A percentile compares a stretch with the other conserved stretches of the same genome.
phyloP scores from a whole-genome alignment of 2,329 filamentous ascomycete genomes.

The Aspergillus hortae region DNA sequence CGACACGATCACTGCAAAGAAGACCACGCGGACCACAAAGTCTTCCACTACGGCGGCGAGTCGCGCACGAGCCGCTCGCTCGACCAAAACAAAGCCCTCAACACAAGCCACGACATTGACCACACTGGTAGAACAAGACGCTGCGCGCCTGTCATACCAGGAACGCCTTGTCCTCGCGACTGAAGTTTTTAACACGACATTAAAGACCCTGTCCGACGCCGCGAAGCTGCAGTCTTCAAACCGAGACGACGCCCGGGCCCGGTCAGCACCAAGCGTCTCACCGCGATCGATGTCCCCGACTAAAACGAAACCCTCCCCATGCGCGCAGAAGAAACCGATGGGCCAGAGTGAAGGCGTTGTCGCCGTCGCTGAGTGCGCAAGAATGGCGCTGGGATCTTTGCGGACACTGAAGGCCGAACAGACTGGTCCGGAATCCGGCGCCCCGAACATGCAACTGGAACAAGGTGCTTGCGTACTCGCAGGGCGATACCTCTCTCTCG shows the following conservation, averaged over 20 bases:
- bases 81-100: constrained; percentile 22
- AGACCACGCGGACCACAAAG: constrained; percentile 23
- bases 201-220: constrained; percentile 42
- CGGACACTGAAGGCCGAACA: constrained; percentile 32
- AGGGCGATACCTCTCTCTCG: constrained; percentile 39
- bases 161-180: constrained; percentile 43
- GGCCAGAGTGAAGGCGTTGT: constrained; percentile 22
- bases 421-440: constrained; percentile 12
- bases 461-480: constrained; percentile 42
- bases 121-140: constrained; percentile 22
- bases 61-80: constrained; percentile 21
- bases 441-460: constrained; percentile 39
- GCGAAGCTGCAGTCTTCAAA: constrained; percentile 29
- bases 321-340: neutral
- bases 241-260: constrained; percentile 8
- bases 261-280: constrained; percentile 19
- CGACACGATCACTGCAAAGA: constrained; percentile 18
- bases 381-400: constrained; percentile 37
- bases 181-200: constrained; percentile 44
- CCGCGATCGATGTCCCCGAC: constrained; percentile 21
- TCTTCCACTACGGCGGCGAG: constrained; percentile 15
- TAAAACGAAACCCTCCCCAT: constrained; percentile 17
- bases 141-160: constrained; percentile 28
- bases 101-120: constrained; percentile 25
- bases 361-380: constrained; percentile 39